phyloP scores from a whole-genome alignment of 2,329 filamentous ascomycete genomes.

The Onygenales sp. region DNA sequence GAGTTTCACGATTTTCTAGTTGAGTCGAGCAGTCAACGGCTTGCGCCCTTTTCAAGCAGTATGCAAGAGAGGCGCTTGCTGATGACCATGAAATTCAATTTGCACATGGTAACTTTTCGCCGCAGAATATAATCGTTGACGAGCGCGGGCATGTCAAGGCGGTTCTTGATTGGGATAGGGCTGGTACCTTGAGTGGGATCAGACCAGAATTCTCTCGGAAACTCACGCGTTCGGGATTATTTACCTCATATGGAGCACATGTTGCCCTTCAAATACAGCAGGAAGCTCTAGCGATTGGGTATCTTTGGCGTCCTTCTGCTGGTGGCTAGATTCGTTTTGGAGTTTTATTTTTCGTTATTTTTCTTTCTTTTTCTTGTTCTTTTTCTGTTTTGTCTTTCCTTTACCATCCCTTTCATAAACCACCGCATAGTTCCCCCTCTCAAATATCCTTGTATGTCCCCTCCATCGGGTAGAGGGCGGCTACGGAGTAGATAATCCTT shows the following conservation, averaged over 20 bases:
- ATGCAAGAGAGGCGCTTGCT: neutral
- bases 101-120: conserved; percentile 12
- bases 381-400: no score
- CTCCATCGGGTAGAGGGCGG: no score
- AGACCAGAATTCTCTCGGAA: neutral
- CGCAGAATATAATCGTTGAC: conserved; percentile 13
- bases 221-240: neutral
- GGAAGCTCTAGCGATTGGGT: neutral
- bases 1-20: conserved; percentile 7
- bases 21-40: neutral
- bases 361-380: no score
- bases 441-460: no score
- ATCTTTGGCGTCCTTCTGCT: neutral
- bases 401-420: no score
- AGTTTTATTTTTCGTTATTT: no score
- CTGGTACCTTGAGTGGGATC: conserved; percentile 6
- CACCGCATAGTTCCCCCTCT: no score
- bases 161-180: conserved; percentile 12
- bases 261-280: neutral
- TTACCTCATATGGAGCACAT: neutral
- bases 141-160: conserved; percentile 8
- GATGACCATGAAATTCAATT: conserved; percentile 7
- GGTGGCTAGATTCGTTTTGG: neutral
- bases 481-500: no score
- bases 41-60: neutral